These are phyloP conservation scores for Sugiyamaella pinicola DNA, from an alignment of 1,139 yeast genomes.

Conservation along the genomic window DNA sequence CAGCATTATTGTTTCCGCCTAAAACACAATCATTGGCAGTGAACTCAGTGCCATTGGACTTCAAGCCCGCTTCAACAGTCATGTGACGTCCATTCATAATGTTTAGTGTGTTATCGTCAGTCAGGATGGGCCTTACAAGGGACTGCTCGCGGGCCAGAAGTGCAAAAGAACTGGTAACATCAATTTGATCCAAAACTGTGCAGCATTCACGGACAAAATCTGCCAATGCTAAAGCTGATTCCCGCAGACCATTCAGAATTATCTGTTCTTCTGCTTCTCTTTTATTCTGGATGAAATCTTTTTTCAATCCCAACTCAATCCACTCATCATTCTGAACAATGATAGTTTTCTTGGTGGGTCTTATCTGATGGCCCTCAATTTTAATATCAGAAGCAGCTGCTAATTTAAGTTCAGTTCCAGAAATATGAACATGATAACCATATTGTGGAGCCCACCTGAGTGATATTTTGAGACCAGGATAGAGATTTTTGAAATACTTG, in stretches of 20 bases:
- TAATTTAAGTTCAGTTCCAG: slow-evolving; percentile 16
- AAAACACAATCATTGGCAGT: slow-evolving; percentile 64
- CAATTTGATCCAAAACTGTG: slow-evolving; percentile 63
- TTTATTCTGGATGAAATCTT: slow-evolving; percentile 34
- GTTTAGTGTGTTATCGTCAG: slow-evolving; percentile 47
- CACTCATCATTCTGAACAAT: slow-evolving; percentile 35
- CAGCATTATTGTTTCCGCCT: slow-evolving; percentile 36
- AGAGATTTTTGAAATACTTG: slow-evolving; percentile 24
- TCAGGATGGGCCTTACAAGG: slow-evolving; percentile 67
- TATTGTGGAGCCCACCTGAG: slow-evolving; percentile 43
- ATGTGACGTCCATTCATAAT: slow-evolving; percentile 69
- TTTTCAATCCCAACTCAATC: slow-evolving; percentile 38
- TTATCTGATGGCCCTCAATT: slow-evolving; percentile 30
- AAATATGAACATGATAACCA: slow-evolving; percentile 38
- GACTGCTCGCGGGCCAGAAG: slow-evolving; percentile 63
- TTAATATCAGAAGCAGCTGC: slow-evolving; percentile 20
- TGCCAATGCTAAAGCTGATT: slow-evolving; percentile 46
- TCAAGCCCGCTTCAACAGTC: slow-evolving; percentile 82
- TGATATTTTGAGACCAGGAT: slow-evolving; percentile 30
- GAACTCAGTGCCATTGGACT: slow-evolving; percentile 51
- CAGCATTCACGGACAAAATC: slow-evolving; percentile 51
- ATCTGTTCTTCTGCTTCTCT: slow-evolving; percentile 48
- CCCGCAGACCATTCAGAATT: slow-evolving; percentile 50
- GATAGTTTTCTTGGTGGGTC: slow-evolving; percentile 34
- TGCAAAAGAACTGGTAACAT: slow-evolving; percentile 74